phyloP scores from a whole-genome alignment of 2,329 filamentous ascomycete species.

The Dothideomycetes sp. region DNA sequence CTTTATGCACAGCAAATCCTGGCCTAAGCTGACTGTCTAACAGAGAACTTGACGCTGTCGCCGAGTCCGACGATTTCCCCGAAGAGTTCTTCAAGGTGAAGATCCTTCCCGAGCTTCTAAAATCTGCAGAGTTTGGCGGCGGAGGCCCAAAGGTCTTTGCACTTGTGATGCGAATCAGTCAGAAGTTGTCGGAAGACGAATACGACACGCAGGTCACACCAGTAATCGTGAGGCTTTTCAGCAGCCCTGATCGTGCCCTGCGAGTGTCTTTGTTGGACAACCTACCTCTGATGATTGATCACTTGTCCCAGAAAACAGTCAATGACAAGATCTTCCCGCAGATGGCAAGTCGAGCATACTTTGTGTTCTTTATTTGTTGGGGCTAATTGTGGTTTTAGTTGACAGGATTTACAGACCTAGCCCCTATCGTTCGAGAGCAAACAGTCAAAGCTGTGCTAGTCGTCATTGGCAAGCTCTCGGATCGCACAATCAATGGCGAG shows the following conservation, averaged over 20 bases:
- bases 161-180: constrained; percentile 81
- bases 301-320: constrained; percentile 74
- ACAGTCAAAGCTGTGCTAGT: constrained; percentile 89
- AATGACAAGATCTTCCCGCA: constrained; percentile 97
- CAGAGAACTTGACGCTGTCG: constrained; percentile 66
- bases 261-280: constrained; percentile 85
- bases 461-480: constrained; percentile 79
- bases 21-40: constrained; percentile 10
- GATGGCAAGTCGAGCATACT: constrained; percentile 47
- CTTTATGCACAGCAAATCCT: too few relatives aligned
- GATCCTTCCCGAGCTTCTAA: constrained; percentile 86
- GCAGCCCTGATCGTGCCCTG: constrained; percentile 83
- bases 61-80: constrained; percentile 73
- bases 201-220: constrained; percentile 77
- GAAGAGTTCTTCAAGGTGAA: constrained; percentile 99
- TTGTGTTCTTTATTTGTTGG: background rate
- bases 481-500: constrained; percentile 88
- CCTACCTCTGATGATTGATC: constrained; percentile 82
- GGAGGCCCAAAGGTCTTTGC: constrained; percentile 84
- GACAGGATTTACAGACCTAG: constrained; percentile 87
- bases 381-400: constrained; percentile 41
- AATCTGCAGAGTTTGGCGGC: constrained; percentile 96
- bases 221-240: constrained; percentile 76
- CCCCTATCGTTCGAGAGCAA: constrained; percentile 86
- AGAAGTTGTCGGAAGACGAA: constrained; percentile 80